Percentiles rank a stretch among this genome's conserved stretches.
phyloP scores from a whole-genome alignment of 2,329 filamentous ascomycete genomes.

The Alternaria metachromatica region DNA sequence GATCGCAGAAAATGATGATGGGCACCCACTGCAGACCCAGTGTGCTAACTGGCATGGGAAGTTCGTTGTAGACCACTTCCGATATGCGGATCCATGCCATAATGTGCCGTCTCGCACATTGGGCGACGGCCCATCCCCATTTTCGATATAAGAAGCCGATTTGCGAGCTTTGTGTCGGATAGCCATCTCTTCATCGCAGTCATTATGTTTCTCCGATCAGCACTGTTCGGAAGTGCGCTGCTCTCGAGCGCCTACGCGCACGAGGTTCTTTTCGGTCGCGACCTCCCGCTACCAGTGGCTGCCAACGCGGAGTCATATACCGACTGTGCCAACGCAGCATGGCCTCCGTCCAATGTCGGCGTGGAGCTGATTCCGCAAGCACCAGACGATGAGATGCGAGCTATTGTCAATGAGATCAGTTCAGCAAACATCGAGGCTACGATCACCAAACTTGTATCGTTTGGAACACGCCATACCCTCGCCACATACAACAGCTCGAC shows the following conservation, averaged over 20 bases:
- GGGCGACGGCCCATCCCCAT: neutral
- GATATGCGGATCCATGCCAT: constrained; percentile 9
- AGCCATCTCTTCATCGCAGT: neutral
- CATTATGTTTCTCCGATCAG: constrained; percentile 28
- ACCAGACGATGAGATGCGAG: constrained; percentile 50
- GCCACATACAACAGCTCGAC: constrained; percentile 59
- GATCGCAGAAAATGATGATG: constrained; percentile 13
- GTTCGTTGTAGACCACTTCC: constrained; percentile 22
- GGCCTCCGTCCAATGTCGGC: constrained; percentile 52
- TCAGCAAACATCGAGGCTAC: constrained; percentile 57
- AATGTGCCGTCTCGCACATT: neutral
- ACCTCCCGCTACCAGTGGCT: constrained; percentile 38
- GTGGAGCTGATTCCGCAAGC: constrained; percentile 49
- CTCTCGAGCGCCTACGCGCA: constrained; percentile 31
- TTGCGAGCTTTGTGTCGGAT: neutral
- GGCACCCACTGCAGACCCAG: constrained; percentile 8
- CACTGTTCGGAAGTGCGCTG: constrained; percentile 19
- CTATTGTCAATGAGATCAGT: constrained; percentile 50
- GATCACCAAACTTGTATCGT: constrained; percentile 62
- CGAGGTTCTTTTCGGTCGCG: constrained; percentile 33
- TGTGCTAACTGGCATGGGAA: constrained; percentile 38
- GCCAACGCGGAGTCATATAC: constrained; percentile 43
- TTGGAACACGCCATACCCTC: constrained; percentile 64
- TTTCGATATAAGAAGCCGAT: constrained; percentile 17
- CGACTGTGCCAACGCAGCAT: constrained; percentile 46